Conservation (phyloP, 192 early-diverging fungal species). For the Haplosporangium gracile region DNA sequence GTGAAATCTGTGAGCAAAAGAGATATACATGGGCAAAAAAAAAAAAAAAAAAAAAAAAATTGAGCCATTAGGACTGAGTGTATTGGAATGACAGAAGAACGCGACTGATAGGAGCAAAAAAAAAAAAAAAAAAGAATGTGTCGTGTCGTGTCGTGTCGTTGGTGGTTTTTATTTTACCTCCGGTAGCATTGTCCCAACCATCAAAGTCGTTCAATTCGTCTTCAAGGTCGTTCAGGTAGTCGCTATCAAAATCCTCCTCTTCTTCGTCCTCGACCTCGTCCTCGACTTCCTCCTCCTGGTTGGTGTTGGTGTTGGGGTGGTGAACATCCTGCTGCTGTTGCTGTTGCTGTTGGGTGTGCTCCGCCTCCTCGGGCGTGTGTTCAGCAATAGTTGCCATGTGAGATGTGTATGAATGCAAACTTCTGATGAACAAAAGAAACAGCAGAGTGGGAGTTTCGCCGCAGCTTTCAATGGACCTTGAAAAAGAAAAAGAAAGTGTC, state of each 20-base stretch:
- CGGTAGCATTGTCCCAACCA: constrained; percentile 82
- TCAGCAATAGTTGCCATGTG: not conserved
- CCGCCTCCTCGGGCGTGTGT: not conserved
- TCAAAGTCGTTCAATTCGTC: constrained; percentile 86
- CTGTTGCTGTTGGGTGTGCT: not conserved
- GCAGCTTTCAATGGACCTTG: not conserved
- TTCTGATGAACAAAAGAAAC: not conserved
- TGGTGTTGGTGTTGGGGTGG: not conserved
- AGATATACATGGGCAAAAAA: not conserved
- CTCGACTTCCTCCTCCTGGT: not conserved
- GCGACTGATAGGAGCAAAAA: not conserved
- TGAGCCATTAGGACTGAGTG: not conserved
- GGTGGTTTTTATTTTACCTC: constrained; percentile 55
- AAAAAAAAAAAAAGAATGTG: too few species aligned
- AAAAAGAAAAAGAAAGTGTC: constrained; percentile 5
- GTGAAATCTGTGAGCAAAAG: constrained; percentile 82
- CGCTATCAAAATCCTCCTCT: constrained; percentile 26
- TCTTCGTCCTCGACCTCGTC: not conserved
- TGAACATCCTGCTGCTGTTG: not conserved
- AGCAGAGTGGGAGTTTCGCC: not conserved
- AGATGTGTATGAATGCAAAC: not conserved
- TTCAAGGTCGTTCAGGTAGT: constrained; percentile 70
- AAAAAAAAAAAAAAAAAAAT: not conserved
- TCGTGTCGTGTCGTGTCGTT: not conserved
- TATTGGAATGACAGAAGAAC: not conserved